These are phyloP conservation scores for Madurella mycetomatis DNA, from an alignment of 2,329 filamentous ascomycete genomes.

Conservation along the genomic window DNA sequence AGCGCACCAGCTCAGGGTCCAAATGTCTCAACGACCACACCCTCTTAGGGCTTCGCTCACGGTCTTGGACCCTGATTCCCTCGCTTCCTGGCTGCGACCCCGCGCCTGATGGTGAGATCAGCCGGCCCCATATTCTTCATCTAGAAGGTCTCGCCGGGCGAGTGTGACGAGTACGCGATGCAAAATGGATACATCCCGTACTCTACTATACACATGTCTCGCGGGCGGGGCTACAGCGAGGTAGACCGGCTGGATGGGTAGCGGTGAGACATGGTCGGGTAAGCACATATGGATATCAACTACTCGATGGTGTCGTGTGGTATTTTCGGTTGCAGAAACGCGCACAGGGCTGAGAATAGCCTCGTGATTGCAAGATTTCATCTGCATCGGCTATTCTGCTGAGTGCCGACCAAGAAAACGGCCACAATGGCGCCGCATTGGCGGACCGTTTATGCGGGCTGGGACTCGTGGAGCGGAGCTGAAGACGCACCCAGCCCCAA, in stretches of 20 bases:
- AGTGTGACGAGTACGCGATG: not conserved
- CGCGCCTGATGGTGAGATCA: not conserved
- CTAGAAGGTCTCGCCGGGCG: not conserved
- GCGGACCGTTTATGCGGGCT: constrained; percentile 13
- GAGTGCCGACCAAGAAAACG: not conserved
- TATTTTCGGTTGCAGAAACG: not conserved
- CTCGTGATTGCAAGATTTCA: constrained; percentile 1
- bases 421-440: constrained; percentile 7
- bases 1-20: constrained; percentile 6
- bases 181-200: constrained; percentile 3
- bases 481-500: not conserved
- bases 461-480: constrained; percentile 3
- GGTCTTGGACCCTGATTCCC: constrained; percentile 12
- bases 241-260: not conserved
- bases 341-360: constrained; percentile 2
- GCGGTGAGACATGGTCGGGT: not conserved
- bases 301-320: not conserved
- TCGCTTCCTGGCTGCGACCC: not conserved
- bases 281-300: not conserved
- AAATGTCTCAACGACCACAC: constrained; percentile 20
- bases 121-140: not conserved
- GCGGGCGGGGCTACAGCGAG: not conserved
- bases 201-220: not conserved
- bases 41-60: not conserved
- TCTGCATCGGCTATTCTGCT: constrained; percentile 5